phyloP scores from a whole-genome alignment of 805 yeast genomes.

The Candida nitratophila region DNA sequence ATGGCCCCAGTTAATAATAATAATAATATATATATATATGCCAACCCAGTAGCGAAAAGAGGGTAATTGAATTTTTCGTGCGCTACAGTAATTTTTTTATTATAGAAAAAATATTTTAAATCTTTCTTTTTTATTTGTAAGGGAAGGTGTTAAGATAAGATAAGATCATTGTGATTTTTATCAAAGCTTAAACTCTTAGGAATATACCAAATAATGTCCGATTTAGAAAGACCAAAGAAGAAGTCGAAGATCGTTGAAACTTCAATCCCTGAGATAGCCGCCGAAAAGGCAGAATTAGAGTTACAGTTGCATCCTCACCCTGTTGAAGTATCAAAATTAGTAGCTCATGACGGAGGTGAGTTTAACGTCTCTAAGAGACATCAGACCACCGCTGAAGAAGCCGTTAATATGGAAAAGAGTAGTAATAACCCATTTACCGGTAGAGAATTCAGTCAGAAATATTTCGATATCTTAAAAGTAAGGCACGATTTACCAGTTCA shows the following conservation, averaged over 20 bases:
- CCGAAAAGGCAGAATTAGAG: conserved; percentile 59
- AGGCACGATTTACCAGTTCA: conserved; percentile 92
- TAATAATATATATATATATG: too few relatives aligned
- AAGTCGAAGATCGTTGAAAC: conserved; percentile 41
- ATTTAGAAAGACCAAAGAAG: conserved; percentile 37
- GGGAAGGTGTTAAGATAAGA: too few relatives aligned
- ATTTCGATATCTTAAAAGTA: conserved; percentile 67
- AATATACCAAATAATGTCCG: conserved; percentile 18
- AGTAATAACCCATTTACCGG: conserved; percentile 78
- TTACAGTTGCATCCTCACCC: conserved; percentile 42
- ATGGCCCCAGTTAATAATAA: too few relatives aligned
- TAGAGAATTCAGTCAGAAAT: conserved; percentile 48
- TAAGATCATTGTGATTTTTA: not conserved
- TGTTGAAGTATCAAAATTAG: conserved; percentile 26
- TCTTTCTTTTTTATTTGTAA: too few relatives aligned
- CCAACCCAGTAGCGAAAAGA: not conserved
- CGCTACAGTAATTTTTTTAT: not conserved
- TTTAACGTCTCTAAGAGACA: conserved; percentile 50
- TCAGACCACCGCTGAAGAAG: conserved; percentile 59
- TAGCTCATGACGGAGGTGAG: conserved; percentile 62
- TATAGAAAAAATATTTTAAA: not conserved
- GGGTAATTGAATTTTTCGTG: not conserved
- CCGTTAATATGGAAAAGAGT: conserved; percentile 51
- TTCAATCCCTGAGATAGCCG: conserved; percentile 56
- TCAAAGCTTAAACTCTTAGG: too few relatives aligned